These are phyloP conservation scores for Monoraphidium neglectum DNA, from an alignment of 139 green algal genomes.

Conservation along the genomic window DNA sequence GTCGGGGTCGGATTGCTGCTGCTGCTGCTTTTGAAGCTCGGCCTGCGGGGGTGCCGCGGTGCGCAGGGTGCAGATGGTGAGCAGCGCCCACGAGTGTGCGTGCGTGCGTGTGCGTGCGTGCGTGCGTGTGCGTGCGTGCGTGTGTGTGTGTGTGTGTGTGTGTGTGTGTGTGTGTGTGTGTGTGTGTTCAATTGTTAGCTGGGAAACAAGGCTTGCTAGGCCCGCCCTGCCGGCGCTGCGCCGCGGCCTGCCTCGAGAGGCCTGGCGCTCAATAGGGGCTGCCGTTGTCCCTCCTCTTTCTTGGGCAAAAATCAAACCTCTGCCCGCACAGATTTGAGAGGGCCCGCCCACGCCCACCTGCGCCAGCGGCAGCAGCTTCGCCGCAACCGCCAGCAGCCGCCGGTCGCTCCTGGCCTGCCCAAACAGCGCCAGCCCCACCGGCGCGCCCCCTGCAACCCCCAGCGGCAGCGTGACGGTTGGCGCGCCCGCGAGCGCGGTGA, in stretches of 20 bases:
- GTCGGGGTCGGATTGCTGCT: neutral
- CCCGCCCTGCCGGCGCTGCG: too few species aligned
- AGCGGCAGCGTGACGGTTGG: constrained; percentile 45
- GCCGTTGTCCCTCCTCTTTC: neutral
- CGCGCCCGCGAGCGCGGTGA: constrained; percentile 40
- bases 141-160: too few species aligned
- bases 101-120: too few species aligned
- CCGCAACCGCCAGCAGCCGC: constrained; percentile 52
- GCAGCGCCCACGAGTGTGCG: too few species aligned
- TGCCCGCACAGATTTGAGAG: neutral
- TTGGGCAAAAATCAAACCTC: neutral
- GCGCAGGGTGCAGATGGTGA: too few species aligned
- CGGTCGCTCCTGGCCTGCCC: constrained; percentile 40
- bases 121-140: too few species aligned
- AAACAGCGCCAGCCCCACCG: constrained; percentile 44
- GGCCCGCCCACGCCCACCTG: too few species aligned
- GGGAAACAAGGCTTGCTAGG: too few species aligned
- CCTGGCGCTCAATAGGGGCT: too few species aligned
- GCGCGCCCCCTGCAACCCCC: constrained; percentile 45
- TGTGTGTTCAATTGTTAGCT: too few species aligned
- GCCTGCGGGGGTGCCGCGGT: neutral
- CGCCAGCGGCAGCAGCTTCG: constrained; percentile 35
- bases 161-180: too few species aligned
- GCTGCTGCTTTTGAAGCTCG: constrained; percentile 2
- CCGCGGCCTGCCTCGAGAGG: too few species aligned